Conservation (phyloP, 805 yeast genomes). For the Kodamaea restingae region DNA sequence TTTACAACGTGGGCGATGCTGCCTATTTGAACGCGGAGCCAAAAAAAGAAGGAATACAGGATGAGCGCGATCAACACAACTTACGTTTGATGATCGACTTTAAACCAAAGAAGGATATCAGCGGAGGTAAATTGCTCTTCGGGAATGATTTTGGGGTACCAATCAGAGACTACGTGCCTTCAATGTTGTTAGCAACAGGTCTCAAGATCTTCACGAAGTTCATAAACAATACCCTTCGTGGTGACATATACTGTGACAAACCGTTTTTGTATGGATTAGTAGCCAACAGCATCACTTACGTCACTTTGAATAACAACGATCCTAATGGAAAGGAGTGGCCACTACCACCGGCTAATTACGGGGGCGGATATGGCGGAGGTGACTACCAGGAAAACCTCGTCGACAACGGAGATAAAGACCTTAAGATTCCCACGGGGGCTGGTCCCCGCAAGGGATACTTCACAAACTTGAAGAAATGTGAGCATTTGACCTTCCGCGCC, state of each 20-base stretch:
- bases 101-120: constrained; percentile 40
- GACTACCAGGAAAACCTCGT: constrained; percentile 25
- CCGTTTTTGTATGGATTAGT: constrained; percentile 65
- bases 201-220: constrained; percentile 52
- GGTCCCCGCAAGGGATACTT: constrained; percentile 44
- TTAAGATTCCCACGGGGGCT: constrained; percentile 30
- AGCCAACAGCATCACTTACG: constrained; percentile 50
- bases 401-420: constrained; percentile 16
- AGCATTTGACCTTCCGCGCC: constrained; percentile 37
- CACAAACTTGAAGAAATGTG: constrained; percentile 34
- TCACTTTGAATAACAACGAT: constrained; percentile 27
- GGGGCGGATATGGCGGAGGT: constrained; percentile 10
- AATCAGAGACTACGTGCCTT: constrained; percentile 54
- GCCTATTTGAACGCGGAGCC: constrained; percentile 22
- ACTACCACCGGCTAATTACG: constrained; percentile 9
- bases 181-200: constrained; percentile 45
- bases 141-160: constrained; percentile 69
- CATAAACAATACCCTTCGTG: constrained; percentile 62
- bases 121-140: constrained; percentile 54
- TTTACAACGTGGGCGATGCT: constrained; percentile 27
- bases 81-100: constrained; percentile 34
- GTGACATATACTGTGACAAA: constrained; percentile 55
- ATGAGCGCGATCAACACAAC: constrained; percentile 21
- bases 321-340: constrained; percentile 10
- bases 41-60: constrained; percentile 3